These are phyloP conservation scores for Verticillium nubilum DNA, from an alignment of 2,329 filamentous ascomycete species.

Conservation along the genomic window DNA sequence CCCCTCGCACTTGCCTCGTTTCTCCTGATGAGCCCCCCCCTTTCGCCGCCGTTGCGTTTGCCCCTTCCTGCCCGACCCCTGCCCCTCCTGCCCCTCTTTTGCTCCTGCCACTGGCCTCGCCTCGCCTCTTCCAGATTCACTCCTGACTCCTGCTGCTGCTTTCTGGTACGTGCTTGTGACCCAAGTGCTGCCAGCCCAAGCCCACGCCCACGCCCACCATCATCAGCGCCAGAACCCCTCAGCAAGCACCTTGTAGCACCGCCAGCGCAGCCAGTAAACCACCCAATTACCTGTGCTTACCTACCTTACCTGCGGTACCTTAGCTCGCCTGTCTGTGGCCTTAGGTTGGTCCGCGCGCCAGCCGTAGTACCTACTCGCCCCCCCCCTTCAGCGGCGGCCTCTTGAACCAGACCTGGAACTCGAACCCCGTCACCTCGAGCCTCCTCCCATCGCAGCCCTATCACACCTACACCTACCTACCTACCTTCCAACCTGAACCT, in stretches of 20 bases:
- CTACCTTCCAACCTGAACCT: constrained; percentile 5
- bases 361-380: neutral
- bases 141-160: too few relatives aligned
- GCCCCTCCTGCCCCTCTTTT: neutral
- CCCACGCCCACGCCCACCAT: neutral
- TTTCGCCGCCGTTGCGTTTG: neutral
- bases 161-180: neutral
- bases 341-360: neutral
- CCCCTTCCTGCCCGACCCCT: neutral
- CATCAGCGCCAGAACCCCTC: constrained; percentile 2
- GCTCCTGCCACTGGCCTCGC: neutral
- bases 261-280: neutral
- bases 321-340: neutral
- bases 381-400: neutral
- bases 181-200: constrained; percentile 2
- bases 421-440: constrained; percentile 11
- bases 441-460: constrained; percentile 20
- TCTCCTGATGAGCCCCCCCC: neutral
- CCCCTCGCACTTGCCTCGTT: neutral
- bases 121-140: neutral
- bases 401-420: constrained; percentile 11
- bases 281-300: neutral
- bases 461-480: constrained; percentile 12
- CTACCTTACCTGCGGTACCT: too few relatives aligned
- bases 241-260: neutral